phyloP scores from a whole-genome alignment of 768 basidiomycete species.

The Mycena sanguinolenta region DNA sequence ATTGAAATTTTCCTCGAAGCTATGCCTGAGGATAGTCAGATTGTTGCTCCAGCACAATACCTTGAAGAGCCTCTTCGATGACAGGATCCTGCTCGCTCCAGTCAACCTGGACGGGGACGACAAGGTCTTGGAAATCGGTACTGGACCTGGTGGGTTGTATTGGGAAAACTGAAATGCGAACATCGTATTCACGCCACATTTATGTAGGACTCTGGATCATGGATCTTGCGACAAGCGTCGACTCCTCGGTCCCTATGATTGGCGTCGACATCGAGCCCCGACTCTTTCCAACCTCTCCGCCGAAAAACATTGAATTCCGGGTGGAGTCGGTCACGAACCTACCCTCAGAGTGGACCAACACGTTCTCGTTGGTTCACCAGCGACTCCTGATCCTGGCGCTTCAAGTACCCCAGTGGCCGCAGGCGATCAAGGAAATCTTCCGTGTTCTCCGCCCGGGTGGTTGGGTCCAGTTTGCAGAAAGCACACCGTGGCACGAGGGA shows the following conservation, averaged over 20 bases:
- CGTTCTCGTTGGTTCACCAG: slow-evolving; percentile 33
- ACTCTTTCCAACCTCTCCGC: slow-evolving; percentile 24
- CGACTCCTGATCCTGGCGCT: slow-evolving; percentile 31
- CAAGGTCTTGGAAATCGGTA: slow-evolving; percentile 30
- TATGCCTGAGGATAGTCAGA: background rate
- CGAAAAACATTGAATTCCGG: slow-evolving; percentile 20
- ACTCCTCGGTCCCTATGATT: slow-evolving; percentile 28
- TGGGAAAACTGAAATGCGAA: background rate
- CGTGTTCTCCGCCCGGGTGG: slow-evolving; percentile 35
- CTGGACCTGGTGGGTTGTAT: slow-evolving; percentile 21
- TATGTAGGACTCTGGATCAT: slow-evolving; percentile 24
- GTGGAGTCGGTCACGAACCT: slow-evolving; percentile 19
- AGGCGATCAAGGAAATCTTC: slow-evolving; percentile 28
- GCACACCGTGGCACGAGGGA: slow-evolving; percentile 1
- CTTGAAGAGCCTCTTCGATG: slow-evolving; percentile 21
- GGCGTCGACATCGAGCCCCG: slow-evolving; percentile 29
- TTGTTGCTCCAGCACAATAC: slow-evolving; percentile 31
- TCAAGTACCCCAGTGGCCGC: slow-evolving; percentile 26
- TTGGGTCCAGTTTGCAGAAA: slow-evolving; percentile 33
- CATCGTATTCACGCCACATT: background rate
- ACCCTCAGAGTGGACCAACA: slow-evolving; percentile 30
- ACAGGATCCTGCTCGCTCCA: slow-evolving; percentile 24
- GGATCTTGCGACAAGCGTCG: slow-evolving; percentile 25
- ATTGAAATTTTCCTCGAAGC: background rate
- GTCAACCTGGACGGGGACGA: slow-evolving; percentile 7